These are phyloP conservation scores for Warburgia ugandensis DNA, from an alignment of 164 flowering plant genomes.

Conservation along the genomic window DNA sequence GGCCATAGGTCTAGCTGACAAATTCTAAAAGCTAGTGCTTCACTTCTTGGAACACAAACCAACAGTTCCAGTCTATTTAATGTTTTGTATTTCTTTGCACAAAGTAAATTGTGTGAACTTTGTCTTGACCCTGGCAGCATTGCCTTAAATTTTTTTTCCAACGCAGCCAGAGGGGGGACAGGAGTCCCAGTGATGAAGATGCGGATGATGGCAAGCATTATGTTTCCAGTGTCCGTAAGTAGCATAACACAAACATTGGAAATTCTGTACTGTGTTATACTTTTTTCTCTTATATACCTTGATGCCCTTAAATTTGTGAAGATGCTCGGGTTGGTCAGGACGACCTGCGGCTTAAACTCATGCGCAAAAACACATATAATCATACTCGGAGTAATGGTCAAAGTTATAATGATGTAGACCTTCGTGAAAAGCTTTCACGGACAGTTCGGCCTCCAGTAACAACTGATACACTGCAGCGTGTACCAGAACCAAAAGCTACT, in stretches of 20 bases:
- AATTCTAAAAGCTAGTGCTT: too few species aligned
- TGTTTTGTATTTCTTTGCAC: not conserved
- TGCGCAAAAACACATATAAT: constrained; percentile 38
- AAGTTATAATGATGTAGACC: constrained; percentile 28
- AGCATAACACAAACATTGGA: constrained; percentile 4
- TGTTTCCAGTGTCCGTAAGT: constrained; percentile 7
- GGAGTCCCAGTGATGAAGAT: constrained; percentile 17
- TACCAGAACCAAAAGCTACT: constrained; percentile 25
- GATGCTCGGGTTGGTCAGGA: constrained; percentile 34
- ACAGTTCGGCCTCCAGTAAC: constrained; percentile 26
- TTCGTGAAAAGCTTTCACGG: constrained; percentile 60
- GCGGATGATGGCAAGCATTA: constrained; percentile 31
- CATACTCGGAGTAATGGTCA: constrained; percentile 19
- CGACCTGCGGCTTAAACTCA: constrained; percentile 69
- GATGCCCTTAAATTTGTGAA: constrained; percentile 23
- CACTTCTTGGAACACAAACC: too few species aligned
- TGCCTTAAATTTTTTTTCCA: constrained; percentile 30
- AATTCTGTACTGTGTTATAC: constrained; percentile 5
- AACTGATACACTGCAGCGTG: constrained; percentile 18
- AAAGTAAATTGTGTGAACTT: too few species aligned
- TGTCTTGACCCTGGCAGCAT: too few species aligned
- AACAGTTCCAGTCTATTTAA: too few species aligned
- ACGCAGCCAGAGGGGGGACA: constrained; percentile 25
- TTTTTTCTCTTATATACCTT: constrained; percentile 15
- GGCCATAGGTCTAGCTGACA: too few species aligned